phyloP scores from a whole-genome alignment of 306 rosid species.

The Bauhinia variegata region DNA sequence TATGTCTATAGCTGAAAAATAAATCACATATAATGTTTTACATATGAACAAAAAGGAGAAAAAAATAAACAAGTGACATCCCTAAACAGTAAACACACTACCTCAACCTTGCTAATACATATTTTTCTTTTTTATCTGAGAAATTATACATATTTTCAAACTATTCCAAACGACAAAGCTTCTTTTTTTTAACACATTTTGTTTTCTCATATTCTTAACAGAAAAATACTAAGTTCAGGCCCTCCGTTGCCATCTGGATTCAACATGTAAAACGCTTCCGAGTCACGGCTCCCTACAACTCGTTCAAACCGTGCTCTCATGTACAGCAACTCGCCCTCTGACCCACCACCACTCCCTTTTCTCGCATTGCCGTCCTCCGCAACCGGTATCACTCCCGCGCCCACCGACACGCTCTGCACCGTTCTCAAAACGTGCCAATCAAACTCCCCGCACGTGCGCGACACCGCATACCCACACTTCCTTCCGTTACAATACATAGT shows the following conservation, averaged over 20 bases:
- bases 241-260: constrained; percentile 91
- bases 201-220: constrained; percentile 61
- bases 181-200: neutral
- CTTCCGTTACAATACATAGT: constrained; percentile 88
- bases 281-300: constrained; percentile 94
- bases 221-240: constrained; percentile 91
- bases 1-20: no score
- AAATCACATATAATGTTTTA: neutral
- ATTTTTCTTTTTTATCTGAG: no score
- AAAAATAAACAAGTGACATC: neutral
- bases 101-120: constrained; percentile 28
- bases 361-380: constrained; percentile 45
- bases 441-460: constrained; percentile 69
- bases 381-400: constrained; percentile 88
- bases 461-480: constrained; percentile 67
- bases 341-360: constrained; percentile 29
- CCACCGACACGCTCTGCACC: constrained; percentile 77
- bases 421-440: constrained; percentile 73
- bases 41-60: neutral
- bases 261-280: constrained; percentile 95
- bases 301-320: constrained; percentile 94
- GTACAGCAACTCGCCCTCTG: constrained; percentile 87
- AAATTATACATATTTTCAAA: constrained; percentile 13
- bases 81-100: constrained; percentile 23
- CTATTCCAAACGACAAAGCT: constrained; percentile 28